Evolutionary conservation across 208 protist species (phyloP).

Genomic region (Tritrichomonas musculus): DNA sequence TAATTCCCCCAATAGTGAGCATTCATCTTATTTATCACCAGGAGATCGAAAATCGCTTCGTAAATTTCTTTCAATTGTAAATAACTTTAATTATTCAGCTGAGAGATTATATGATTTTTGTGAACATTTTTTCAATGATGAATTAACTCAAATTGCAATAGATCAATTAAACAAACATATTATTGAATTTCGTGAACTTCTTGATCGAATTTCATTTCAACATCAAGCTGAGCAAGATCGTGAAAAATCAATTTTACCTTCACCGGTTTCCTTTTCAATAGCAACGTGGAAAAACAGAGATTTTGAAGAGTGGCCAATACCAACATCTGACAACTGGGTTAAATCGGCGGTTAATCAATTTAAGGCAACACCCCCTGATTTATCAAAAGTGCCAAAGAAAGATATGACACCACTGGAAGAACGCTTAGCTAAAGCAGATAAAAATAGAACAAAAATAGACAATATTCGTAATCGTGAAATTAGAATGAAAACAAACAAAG

Average conservation of each 20-base stretch:
- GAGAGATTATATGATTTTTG: not conserved
- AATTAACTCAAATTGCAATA: not conserved
- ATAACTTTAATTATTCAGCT: not conserved
- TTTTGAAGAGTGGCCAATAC: not conserved
- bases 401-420: not conserved
- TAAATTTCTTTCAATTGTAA: not conserved
- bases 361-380: not conserved
- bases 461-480: not conserved
- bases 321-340: not conserved
- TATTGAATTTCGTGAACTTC: not conserved
- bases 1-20: too few relatives aligned
- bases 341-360: not conserved
- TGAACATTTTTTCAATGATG: not conserved
- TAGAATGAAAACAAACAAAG: not conserved
- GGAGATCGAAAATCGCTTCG: not conserved
- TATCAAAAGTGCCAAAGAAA: not conserved
- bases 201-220: not conserved
- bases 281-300: not conserved
- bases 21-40: not conserved
- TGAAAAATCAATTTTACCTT: not conserved
- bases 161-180: not conserved
- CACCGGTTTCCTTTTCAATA: not conserved
- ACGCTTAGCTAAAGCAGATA: not conserved
- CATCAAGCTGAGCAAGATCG: not conserved
- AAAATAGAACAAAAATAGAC: not conserved